Evolutionary conservation across 23 red algal species (phyloP), one percentile per base, ranked within the genome.

Genomic region (Gracilaria gracilis): DNA sequence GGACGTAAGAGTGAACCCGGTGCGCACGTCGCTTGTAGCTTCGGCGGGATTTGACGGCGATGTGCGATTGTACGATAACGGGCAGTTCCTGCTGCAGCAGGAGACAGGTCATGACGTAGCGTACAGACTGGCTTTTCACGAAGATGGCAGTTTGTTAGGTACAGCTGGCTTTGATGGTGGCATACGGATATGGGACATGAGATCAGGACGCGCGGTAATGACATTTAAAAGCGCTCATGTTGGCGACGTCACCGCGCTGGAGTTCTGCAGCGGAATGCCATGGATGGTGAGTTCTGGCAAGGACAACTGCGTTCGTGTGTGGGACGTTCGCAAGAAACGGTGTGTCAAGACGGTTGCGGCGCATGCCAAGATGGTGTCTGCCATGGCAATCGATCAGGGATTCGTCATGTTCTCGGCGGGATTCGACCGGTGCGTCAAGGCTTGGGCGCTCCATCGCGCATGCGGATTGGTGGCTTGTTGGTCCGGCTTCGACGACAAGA

Each of bases 231-330:
- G 57, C 15, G 88, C 89, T 19, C 95, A 96, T 49, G 88, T 36
- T 9, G 90, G 57, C 54, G 78, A 51, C 34, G 79, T 89, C 49
- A 62, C 81, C 13, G 79, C 77, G 25, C 21, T 93, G 20, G 87
- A 85, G 24, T 96, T 84, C 59, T 81, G 66, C 25, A 35, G 38
- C 33, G 81, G 57, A 0, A 73, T 79, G 37, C 64, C 55, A 59
- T 59, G 64, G 49, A 54, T 92, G 15, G 88, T 55, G 28, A 86
- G 51, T 25, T 62, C 87, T 16, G 90, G 88, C 37, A 71, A 59
- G 58, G 95, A 96, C 77, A 79, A 96, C 33, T 67, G 82, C 69
- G 79, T 96, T 39, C 50, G 88, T 28, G 65, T 96, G 13, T 96
- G 95, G 95, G 95, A 96, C 72, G 39, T 96, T 46, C 59, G 95